These are phyloP conservation scores for Incumbomyces delicatus DNA, from an alignment of 2,329 filamentous ascomycete genomes.

Conservation along the genomic window DNA sequence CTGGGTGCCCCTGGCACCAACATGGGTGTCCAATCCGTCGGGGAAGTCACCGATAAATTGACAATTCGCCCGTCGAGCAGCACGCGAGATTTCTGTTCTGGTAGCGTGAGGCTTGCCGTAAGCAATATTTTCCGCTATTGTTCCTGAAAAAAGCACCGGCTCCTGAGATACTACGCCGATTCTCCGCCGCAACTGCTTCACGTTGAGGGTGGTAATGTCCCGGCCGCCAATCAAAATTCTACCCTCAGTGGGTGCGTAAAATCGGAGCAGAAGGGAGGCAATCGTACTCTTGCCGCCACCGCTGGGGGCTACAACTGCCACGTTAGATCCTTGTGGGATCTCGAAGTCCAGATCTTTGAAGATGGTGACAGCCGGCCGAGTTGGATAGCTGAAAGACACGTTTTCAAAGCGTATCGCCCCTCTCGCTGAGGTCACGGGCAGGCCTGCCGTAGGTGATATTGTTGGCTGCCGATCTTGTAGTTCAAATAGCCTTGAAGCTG, in stretches of 20 bases:
- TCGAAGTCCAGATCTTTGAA: constrained; percentile 83
- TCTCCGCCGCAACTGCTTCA: constrained; percentile 80
- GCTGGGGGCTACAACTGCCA: constrained; percentile 91
- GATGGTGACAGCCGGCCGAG: constrained; percentile 79
- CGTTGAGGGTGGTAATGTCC: constrained; percentile 78
- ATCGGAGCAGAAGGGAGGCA: constrained; percentile 78
- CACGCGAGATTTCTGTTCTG: constrained; percentile 69
- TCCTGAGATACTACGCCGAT: constrained; percentile 95
- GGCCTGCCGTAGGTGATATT: constrained; percentile 77
- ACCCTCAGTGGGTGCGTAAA: constrained; percentile 75
- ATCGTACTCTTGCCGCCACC: constrained; percentile 96
- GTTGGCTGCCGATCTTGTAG: constrained; percentile 81
- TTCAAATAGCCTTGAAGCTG: constrained; percentile 91
- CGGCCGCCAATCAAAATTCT: constrained; percentile 72
- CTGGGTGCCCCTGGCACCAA: constrained; percentile 84
- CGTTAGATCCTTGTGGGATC: constrained; percentile 86
- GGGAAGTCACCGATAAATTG: constrained; percentile 95
- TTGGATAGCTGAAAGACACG: constrained; percentile 85
- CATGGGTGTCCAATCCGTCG: constrained; percentile 86
- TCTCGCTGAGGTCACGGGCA: constrained; percentile 69
- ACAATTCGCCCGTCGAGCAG: constrained; percentile 87
- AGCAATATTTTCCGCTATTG: constrained; percentile 73
- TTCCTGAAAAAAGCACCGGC: constrained; percentile 77
- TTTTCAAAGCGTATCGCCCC: constrained; percentile 82
- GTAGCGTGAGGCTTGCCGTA: constrained; percentile 78